Evolutionary conservation across 1,284 basidiomycete genomes (phyloP), one percentile per base, ranked within the genome.

Genomic region (Trametes versicolor): DNA sequence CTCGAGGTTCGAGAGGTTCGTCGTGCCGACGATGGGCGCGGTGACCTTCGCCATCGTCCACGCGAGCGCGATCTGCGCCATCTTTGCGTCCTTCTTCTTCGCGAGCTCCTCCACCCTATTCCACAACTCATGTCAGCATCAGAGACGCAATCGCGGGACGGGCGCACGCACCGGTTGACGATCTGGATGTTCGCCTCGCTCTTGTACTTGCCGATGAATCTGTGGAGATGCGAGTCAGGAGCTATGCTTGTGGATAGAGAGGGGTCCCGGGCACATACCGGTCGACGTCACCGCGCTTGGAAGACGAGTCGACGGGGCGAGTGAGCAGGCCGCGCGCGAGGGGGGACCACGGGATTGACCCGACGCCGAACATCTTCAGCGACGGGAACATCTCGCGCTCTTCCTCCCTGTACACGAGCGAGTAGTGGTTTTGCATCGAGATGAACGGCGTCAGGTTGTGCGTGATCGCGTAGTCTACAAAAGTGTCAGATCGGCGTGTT

Each of bases 391-490:
- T 85, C 74, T 85, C 83, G 13, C 82, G 74, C 68, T 83, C 83
- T 66, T 84, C 83, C 67, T 85, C 83, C 50, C 84, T 77, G 65
- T 85, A 85, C 7, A 79, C 49, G 17, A 80, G 69, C 15, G 67
- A 76, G 68, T 81, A 76, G 60, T 79, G 82, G 72, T 84, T 83
- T 67, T 87, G 85, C 85, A 87, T 86, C 21, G 79, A 80, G 73
- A 85, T 82, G 76, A 84, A 85, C 2, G 80, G 81, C n/a, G 83
- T 84, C 39, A 84, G 76, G 52, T 75, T 74, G 73, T 84, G 76
- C 21, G 61, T 62, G 58, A 77, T 75, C 23, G 74, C 75, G 50
- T 78, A 77, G 58, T 74, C 75, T 77, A 39, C 5, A 12, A 19
- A 37, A 19, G 45, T 21, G 13, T 25, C 4, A 47, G 13, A 19